Conservation (phyloP, 2,329 filamentous ascomycete species). For the Blumeria hordei region DNA sequence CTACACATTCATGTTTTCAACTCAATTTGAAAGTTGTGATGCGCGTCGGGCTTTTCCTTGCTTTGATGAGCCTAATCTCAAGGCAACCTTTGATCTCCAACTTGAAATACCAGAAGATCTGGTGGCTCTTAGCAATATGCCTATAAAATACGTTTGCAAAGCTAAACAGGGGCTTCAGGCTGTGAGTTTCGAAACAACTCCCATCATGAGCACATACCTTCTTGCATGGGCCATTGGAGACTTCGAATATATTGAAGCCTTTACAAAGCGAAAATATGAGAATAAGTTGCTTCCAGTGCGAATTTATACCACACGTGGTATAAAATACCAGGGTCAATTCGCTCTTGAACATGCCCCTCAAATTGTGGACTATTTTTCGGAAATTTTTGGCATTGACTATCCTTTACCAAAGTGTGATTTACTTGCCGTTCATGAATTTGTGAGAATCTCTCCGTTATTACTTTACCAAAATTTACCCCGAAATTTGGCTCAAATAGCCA, state of each 20-base stretch:
- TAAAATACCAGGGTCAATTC: constrained; percentile 77
- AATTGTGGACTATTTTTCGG: constrained; percentile 89
- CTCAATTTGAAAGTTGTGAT: constrained; percentile 93
- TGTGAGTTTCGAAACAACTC: constrained; percentile 62
- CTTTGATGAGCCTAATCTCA: constrained; percentile 93
- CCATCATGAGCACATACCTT: constrained; percentile 79
- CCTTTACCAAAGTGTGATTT: constrained; percentile 81
- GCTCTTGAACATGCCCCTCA: constrained; percentile 79
- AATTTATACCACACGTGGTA: constrained; percentile 85
- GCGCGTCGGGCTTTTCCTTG: constrained; percentile 88
- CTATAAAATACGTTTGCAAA: constrained; percentile 44
- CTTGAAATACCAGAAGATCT: constrained; percentile 79
- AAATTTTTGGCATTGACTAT: constrained; percentile 83
- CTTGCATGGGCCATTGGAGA: constrained; percentile 89
- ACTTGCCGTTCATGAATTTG: constrained; percentile 83
- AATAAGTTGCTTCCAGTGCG: constrained; percentile 78
- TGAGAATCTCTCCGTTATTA: constrained; percentile 5
- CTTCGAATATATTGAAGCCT: constrained; percentile 87
- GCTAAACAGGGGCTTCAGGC: constrained; percentile 39
- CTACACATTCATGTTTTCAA: constrained; percentile 62
- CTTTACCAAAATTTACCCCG: background rate
- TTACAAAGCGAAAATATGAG: constrained; percentile 74
- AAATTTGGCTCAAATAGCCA: no score
- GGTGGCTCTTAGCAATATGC: constrained; percentile 88
- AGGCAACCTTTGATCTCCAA: constrained; percentile 84